phyloP scores from a whole-genome alignment of 129 eudicot species.

The Logfia minima region DNA sequence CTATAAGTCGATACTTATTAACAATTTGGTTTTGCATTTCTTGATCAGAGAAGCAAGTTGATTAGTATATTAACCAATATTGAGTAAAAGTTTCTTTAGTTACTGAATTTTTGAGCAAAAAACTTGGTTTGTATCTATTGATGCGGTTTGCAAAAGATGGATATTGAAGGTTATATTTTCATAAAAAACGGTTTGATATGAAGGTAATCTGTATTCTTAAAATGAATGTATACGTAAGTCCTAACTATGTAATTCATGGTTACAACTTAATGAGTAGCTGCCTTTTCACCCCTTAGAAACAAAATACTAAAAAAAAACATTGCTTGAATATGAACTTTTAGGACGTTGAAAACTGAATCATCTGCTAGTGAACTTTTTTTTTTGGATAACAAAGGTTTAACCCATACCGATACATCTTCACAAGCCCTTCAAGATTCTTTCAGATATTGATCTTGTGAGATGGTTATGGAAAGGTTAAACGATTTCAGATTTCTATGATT shows the following conservation, averaged over 20 bases:
- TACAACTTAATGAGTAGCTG: neutral
- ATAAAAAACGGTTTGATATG: neutral
- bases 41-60: constrained; percentile 21
- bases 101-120: neutral
- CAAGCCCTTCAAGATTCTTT: no score
- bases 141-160: neutral
- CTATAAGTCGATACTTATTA: neutral
- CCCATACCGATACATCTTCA: no score
- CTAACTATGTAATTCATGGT: neutral
- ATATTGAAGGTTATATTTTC: neutral
- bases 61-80: constrained; percentile 5
- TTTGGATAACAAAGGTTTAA: no score
- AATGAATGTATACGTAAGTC: neutral
- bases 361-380: no score
- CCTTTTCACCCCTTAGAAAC: neutral
- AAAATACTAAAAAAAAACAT: no score
- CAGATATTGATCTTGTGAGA: no score
- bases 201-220: neutral
- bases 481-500: no score
- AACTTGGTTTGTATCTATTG: neutral
- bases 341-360: no score
- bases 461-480: no score
- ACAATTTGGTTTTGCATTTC: neutral
- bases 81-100: neutral
- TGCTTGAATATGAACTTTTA: no score